Percentiles rank a stretch among this genome's conserved stretches.
phyloP scores from a whole-genome alignment of 23 red algal species.

The Gracilaria vermiculophylla region DNA sequence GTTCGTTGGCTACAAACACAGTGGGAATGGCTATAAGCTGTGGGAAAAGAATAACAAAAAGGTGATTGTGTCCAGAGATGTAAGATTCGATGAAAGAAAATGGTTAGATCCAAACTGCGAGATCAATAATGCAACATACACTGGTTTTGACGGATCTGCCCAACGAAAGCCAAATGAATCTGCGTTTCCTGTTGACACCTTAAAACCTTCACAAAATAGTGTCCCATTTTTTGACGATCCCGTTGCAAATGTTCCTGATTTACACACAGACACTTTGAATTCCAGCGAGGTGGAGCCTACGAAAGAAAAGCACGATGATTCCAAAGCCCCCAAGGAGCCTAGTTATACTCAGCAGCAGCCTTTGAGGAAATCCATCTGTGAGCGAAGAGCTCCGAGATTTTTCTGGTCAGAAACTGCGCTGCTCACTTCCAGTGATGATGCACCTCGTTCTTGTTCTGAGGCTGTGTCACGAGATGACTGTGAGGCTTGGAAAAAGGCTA shows the following conservation, averaged over 20 bases:
- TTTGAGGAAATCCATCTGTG: neutral
- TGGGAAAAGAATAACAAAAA: neutral
- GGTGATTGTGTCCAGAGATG: constrained; percentile 7
- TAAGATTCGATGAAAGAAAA: neutral
- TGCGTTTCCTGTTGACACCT: too few species aligned
- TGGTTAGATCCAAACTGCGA: too few species aligned
- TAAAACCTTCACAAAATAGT: too few species aligned
- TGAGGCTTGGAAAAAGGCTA: constrained; percentile 7
- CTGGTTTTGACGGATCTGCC: neutral
- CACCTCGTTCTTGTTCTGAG: neutral
- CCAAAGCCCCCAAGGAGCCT: too few species aligned
- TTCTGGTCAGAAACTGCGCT: constrained; percentile 1
- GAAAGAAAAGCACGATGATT: too few species aligned
- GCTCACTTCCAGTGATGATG: constrained; percentile 8
- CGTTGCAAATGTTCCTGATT: too few species aligned
- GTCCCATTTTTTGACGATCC: too few species aligned
- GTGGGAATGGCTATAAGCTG: constrained; percentile 20
- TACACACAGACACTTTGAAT: neutral
- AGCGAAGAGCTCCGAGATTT: neutral
- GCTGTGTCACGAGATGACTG: constrained; percentile 2
- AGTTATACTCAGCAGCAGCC: neutral
- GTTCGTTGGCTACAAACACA: constrained; percentile 3
- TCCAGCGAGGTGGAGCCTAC: too few species aligned
- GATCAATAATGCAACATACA: neutral
- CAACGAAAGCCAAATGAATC: neutral